Conservation (phyloP, 148 eudicot species). For the Dysphania ambrosioides region DNA sequence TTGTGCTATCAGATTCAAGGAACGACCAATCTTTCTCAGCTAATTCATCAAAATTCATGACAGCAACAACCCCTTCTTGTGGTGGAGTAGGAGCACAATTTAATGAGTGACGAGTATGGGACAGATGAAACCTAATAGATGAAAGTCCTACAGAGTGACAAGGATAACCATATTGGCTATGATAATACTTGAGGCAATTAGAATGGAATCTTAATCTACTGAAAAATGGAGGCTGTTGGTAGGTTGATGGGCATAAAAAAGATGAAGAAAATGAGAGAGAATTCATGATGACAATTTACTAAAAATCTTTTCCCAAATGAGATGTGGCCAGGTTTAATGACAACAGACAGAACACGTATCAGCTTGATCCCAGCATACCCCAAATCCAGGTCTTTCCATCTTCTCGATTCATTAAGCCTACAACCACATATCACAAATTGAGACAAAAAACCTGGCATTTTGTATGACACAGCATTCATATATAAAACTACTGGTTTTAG, state of each 20-base stretch:
- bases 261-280: constrained; percentile 33
- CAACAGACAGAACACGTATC: not conserved
- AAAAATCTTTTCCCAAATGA: not conserved
- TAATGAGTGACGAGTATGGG: constrained; percentile 12
- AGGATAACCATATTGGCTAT: constrained; percentile 1
- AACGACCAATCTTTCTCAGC: constrained; percentile 92
- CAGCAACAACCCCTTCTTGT: constrained; percentile 57
- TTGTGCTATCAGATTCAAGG: constrained; percentile 50
- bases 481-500: not conserved
- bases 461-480: not conserved
- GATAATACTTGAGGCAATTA: constrained; percentile 12
- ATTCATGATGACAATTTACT: constrained; percentile 32
- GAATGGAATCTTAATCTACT: constrained; percentile 20
- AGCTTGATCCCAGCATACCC: not conserved
- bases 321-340: not conserved
- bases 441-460: not conserved
- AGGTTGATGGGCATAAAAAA: constrained; percentile 28
- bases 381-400: not conserved
- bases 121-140: constrained; percentile 15
- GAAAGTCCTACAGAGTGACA: constrained; percentile 15
- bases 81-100: constrained; percentile 31
- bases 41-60: constrained; percentile 57
- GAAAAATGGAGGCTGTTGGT: constrained; percentile 21
- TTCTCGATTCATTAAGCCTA: constrained; percentile 17
- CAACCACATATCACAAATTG: not conserved